Evolutionary conservation across 2,329 filamentous ascomycete genomes (phyloP).

Genomic region (Diaporthe nobilis): DNA sequence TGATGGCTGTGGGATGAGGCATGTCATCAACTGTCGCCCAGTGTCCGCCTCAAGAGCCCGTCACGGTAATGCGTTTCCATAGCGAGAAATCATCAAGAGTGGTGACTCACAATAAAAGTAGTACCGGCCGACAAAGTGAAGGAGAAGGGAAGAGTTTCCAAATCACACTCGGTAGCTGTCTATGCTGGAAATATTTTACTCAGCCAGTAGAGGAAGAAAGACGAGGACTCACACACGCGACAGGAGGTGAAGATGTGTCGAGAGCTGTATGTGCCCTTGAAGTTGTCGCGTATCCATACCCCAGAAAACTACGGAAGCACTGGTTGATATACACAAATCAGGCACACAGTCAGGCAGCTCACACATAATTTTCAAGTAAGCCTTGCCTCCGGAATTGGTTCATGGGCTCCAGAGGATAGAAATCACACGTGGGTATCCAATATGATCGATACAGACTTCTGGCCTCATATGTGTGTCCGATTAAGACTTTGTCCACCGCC

Average conservation of each 20-base stretch:
- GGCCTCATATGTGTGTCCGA: neutral
- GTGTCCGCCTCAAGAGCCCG: neutral
- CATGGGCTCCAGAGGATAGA: neutral
- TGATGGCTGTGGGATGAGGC: neutral
- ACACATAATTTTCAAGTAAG: neutral
- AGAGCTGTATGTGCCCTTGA: neutral
- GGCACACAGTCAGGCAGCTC: neutral
- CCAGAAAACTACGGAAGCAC: neutral
- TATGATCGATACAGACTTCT: neutral
- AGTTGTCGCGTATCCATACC: neutral
- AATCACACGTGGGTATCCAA: constrained; percentile 1
- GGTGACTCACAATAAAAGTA: neutral
- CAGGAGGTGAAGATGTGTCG: neutral
- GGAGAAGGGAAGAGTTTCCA: neutral
- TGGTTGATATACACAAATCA: neutral
- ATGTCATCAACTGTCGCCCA: neutral
- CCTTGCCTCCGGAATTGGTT: neutral
- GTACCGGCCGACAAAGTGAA: neutral
- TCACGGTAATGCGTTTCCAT: neutral
- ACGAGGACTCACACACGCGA: neutral
- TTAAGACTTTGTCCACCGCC: neutral
- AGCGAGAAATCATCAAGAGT: neutral
- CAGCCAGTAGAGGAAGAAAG: neutral
- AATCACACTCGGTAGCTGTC: neutral
- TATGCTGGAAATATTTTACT: neutral